phyloP scores from a whole-genome alignment of 805 yeast species.

The Pachysolen tannophilus region DNA sequence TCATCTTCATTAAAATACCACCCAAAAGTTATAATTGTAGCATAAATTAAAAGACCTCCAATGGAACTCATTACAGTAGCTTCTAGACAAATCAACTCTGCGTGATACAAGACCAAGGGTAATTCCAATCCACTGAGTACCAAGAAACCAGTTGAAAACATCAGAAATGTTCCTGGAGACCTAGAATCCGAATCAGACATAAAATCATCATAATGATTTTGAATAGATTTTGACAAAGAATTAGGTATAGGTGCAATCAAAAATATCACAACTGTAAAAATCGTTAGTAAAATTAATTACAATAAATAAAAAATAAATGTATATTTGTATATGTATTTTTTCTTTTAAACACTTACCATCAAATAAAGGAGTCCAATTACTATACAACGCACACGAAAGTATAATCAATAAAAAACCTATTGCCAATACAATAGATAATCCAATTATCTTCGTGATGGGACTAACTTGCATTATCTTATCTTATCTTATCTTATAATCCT shows the following conservation, averaged over 20 bases:
- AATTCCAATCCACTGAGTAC: slow-evolving; percentile 24
- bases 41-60: slow-evolving; percentile 82
- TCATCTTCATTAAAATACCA: slow-evolving; percentile 60
- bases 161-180: slow-evolving; percentile 16
- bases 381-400: slow-evolving; percentile 76
- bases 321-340: background rate
- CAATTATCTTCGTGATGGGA: slow-evolving; percentile 70
- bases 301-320: background rate
- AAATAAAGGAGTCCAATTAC: slow-evolving; percentile 84
- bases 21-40: slow-evolving; percentile 76
- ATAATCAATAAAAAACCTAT: slow-evolving; percentile 85
- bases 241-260: slow-evolving; percentile 29
- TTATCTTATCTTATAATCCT: too few relatives aligned
- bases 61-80: slow-evolving; percentile 50
- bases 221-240: slow-evolving; percentile 17
- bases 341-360: slow-evolving; percentile 37
- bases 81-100: slow-evolving; percentile 16
- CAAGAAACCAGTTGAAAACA: slow-evolving; percentile 24
- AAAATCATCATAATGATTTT: slow-evolving; percentile 21
- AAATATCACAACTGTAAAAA: slow-evolving; percentile 19
- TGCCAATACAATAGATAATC: slow-evolving; percentile 69
- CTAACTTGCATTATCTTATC: slow-evolving; percentile 23
- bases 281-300: slow-evolving; percentile 1
- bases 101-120: slow-evolving; percentile 24
- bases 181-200: slow-evolving; percentile 17